These are phyloP conservation scores for Ophiocordyceps robertsii DNA, from an alignment of 2,329 filamentous ascomycete species.

Conservation along the genomic window DNA sequence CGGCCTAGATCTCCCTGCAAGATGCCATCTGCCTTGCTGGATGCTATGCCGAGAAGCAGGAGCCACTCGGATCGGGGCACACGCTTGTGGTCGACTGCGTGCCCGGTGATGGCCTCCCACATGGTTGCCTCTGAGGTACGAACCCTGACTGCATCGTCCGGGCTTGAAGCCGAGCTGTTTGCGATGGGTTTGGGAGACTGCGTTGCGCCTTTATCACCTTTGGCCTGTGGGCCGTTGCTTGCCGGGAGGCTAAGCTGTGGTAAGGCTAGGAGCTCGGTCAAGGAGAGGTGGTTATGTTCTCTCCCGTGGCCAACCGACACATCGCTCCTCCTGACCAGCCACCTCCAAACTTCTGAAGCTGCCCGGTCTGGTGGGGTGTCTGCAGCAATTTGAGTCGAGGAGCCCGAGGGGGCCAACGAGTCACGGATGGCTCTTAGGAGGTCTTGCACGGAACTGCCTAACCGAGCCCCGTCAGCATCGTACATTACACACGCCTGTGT, in stretches of 20 bases:
- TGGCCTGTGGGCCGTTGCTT: not conserved
- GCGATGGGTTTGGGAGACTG: not conserved
- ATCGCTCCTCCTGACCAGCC: conserved; percentile 20
- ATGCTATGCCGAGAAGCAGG: conserved; percentile 43
- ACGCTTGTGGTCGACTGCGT: conserved; percentile 43
- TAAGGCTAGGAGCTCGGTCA: conserved; percentile 15
- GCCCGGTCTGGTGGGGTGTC: conserved; percentile 11
- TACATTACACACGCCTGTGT: not conserved
- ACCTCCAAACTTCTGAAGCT: conserved; percentile 20
- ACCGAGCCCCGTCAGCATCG: conserved; percentile 3
- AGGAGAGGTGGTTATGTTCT: conserved; percentile 24
- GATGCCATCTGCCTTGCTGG: conserved; percentile 38
- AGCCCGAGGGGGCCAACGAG: conserved; percentile 8
- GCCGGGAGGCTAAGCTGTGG: conserved; percentile 1
- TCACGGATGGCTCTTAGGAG: conserved; percentile 18
- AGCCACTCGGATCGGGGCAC: conserved; percentile 46
- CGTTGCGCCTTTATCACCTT: not conserved
- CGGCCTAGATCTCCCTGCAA: conserved; percentile 46
- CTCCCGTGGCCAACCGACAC: conserved; percentile 20
- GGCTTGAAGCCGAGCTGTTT: not conserved
- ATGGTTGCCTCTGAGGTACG: conserved; percentile 40
- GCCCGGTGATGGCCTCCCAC: conserved; percentile 47
- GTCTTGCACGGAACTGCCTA: conserved; percentile 19
- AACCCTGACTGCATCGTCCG: conserved; percentile 14
- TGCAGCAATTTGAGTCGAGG: conserved; percentile 3